Evolutionary conservation across 2,329 filamentous ascomycete species (phyloP).

Genomic region (Lachnellula arida): DNA sequence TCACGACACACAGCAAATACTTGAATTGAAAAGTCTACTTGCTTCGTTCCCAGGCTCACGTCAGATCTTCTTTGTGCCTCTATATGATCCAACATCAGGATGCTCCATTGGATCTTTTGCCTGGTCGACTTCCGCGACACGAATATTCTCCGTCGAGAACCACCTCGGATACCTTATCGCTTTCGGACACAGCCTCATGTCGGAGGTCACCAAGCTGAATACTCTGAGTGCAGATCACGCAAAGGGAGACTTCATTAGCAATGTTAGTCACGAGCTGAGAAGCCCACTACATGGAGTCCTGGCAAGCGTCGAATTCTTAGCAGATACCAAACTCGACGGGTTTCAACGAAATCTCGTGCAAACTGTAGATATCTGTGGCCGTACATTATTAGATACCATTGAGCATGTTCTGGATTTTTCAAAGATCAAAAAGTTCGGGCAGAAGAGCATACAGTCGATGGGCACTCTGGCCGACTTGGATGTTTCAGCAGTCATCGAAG

Average conservation of each 20-base stretch:
- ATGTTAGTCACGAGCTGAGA: constrained; percentile 52
- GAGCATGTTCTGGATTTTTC: constrained; percentile 37
- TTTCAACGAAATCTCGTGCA: constrained; percentile 31
- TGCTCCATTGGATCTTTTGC: constrained; percentile 45
- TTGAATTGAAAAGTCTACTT: constrained; percentile 28
- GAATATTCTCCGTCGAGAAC: constrained; percentile 29
- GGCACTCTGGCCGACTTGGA: constrained; percentile 28
- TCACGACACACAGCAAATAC: constrained; percentile 8
- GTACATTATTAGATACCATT: constrained; percentile 34
- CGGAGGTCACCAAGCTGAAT: constrained; percentile 47
- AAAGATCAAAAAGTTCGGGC: constrained; percentile 28
- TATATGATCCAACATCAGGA: constrained; percentile 42
- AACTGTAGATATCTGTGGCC: constrained; percentile 32
- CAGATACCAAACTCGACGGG: constrained; percentile 35
- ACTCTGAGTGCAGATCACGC: constrained; percentile 43
- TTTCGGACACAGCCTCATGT: constrained; percentile 47
- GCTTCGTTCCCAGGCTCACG: constrained; percentile 39
- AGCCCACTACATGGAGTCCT: constrained; percentile 53
- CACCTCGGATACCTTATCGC: constrained; percentile 36
- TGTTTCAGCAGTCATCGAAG: constrained; percentile 32
- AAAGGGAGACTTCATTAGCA: constrained; percentile 53
- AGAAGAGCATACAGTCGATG: constrained; percentile 16
- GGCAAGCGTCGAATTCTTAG: constrained; percentile 45
- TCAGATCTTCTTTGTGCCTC: constrained; percentile 42
- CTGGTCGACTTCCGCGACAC: constrained; percentile 41